Percentiles rank a stretch among this genome's conserved stretches.
Evolutionary conservation across 2,329 filamentous ascomycete genomes (phyloP).

Genomic region (Stagonosporopsis vannaccii): DNA sequence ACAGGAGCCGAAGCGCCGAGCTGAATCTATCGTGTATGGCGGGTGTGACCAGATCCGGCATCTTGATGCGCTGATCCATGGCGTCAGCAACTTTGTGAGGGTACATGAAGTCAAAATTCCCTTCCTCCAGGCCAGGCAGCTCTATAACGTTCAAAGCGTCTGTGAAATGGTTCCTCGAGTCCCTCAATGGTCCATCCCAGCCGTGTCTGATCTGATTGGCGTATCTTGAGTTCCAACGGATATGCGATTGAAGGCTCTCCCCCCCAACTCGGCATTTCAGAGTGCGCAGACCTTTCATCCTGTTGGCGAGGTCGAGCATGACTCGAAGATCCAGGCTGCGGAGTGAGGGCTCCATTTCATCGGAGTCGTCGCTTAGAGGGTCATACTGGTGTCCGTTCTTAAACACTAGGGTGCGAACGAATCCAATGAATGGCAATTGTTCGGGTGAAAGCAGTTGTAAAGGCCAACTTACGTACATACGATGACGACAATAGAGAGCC

Average conservation of each 20-base stretch:
- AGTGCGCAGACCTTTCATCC: background rate
- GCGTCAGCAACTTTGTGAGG: background rate
- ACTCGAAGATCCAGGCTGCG: background rate
- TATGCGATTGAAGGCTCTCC: background rate
- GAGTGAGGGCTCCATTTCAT: background rate
- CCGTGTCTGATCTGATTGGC: too few species aligned
- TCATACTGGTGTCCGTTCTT: background rate
- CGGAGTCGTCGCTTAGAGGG: background rate
- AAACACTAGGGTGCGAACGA: background rate
- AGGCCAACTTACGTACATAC: background rate
- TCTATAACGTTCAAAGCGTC: too few species aligned
- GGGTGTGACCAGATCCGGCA: background rate
- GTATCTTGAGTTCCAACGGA: background rate
- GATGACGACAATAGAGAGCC: background rate
- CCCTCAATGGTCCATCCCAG: too few species aligned
- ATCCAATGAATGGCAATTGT: background rate
- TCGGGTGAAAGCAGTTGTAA: background rate
- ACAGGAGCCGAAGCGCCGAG: background rate
- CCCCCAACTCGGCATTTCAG: background rate
- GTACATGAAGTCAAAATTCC: background rate
- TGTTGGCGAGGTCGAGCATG: background rate
- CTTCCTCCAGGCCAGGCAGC: background rate
- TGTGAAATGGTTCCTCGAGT: too few species aligned
- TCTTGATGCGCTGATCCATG: background rate
- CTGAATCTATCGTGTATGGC: background rate